Conservation (phyloP, 768 basidiomycete species). For the Auriscalpium microsporum region DNA sequence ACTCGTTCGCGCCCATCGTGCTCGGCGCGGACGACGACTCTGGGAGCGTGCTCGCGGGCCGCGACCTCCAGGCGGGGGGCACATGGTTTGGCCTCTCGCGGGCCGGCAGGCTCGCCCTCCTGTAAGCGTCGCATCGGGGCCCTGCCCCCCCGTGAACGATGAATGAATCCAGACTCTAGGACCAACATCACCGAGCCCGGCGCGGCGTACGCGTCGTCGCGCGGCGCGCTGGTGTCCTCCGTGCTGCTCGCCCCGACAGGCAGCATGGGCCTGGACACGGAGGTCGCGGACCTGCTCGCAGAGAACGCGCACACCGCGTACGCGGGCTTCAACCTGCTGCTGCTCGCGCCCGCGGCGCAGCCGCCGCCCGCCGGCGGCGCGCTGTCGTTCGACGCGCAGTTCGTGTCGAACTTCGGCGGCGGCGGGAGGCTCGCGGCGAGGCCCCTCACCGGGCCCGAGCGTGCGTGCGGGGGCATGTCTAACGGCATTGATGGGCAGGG, state of each 20-base stretch:
- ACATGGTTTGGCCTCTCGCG: conserved; percentile 75
- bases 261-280: conserved; percentile 36
- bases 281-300: conserved; percentile 38
- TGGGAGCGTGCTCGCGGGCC: conserved; percentile 57
- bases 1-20: conserved; percentile 43
- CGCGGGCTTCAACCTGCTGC: conserved; percentile 77
- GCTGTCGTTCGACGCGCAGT: conserved; percentile 42
- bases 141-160: neutral
- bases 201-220: conserved; percentile 42
- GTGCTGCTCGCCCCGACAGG: conserved; percentile 52
- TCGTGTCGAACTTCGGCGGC: conserved; percentile 66
- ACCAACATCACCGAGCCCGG: conserved; percentile 80
- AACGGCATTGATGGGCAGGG: conserved; percentile 66
- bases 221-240: conserved; percentile 59
- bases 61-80: conserved; percentile 65
- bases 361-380: conserved; percentile 1
- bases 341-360: conserved; percentile 38
- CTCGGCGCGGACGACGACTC: conserved; percentile 13
- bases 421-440: conserved; percentile 51
- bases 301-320: conserved; percentile 36
- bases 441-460: conserved; percentile 40
- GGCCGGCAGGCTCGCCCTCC: conserved; percentile 56
- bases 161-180: conserved; percentile 30
- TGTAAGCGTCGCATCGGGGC: conserved; percentile 39
- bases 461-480: conserved; percentile 53